Evolutionary conservation across 2,329 filamentous ascomycete species (phyloP), one percentile per base, ranked within the genome.

Genomic region (Aureobasidium melanogenum): DNA sequence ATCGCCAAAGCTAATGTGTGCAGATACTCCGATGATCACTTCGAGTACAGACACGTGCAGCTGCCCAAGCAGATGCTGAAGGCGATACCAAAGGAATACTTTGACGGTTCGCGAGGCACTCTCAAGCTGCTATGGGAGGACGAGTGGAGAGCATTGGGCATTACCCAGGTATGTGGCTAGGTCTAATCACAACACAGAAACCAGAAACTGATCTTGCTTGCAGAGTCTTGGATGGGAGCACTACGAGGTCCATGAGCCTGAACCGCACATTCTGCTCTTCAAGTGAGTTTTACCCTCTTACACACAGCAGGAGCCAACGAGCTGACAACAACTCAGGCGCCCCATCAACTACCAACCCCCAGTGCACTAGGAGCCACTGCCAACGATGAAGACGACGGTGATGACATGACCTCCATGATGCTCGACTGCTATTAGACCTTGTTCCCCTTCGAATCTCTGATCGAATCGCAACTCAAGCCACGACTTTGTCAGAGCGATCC

Each of bases 171-270:
- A 78, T 51, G 81, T 65, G 26, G 46, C n/a, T 17, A n/a, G 17
- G 19, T 39, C 6, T 2, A 22, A 17, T 26, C 17, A n/a, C 7
- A 14, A 34, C 36, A n/a, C 14, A 28, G 30, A 22, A 9, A 38
- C 10, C 2, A 22, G n/a, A 44, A 10, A 32, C 39, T 47, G 30
- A 61, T 17, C 14, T 1, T 8, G 8, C 17, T 19, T 9, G 10
- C 72, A 97, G 92, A 97, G 93, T 80, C 80, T 99, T 70, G 94
- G 94, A 62, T 99, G 94, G 94, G 93, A 97, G 75, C 94, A 99
- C 76, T 99, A 99, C 74, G 94, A 99, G 76, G 94, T 99, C 60
- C 94, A 99, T 75, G 94, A 97, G 76, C 94, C 94, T 46, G 94
- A 99, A 78, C 94, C 94, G 66, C 94, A 99, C 75, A 99, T 99